A percentile compares a stretch with the other conserved stretches of the same genome.
Evolutionary conservation across 2,329 filamentous ascomycete species (phyloP).

Genomic region (Myriosclerotinia duriaeana): DNA sequence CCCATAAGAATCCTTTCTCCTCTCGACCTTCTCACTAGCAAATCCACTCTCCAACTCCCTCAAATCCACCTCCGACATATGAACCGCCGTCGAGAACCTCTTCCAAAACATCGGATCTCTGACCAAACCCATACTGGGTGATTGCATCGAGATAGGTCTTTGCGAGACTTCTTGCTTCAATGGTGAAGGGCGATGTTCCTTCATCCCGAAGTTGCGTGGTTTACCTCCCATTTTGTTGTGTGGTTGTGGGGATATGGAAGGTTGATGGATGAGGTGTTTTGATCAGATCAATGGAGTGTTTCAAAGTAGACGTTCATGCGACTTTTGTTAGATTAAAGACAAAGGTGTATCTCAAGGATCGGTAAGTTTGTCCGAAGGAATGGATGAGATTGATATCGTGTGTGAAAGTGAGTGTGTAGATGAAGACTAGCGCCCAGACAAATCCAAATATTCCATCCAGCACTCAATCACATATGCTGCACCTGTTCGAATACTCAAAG

Average conservation of each 20-base stretch:
- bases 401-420: neutral
- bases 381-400: neutral
- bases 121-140: slow-evolving; percentile 33
- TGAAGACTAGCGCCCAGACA: neutral
- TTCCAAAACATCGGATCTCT: slow-evolving; percentile 42
- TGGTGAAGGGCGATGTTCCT: slow-evolving; percentile 37
- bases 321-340: neutral
- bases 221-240: slow-evolving; percentile 30
- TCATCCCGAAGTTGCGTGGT: slow-evolving; percentile 29
- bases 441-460: slow-evolving; percentile 9
- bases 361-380: neutral
- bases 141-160: slow-evolving; percentile 21
- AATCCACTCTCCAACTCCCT: slow-evolving; percentile 32
- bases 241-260: neutral
- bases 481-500: neutral
- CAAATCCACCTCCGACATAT: slow-evolving; percentile 33
- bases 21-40: slow-evolving; percentile 16
- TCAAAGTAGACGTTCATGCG: neutral
- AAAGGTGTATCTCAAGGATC: neutral
- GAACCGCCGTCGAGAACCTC: slow-evolving; percentile 39
- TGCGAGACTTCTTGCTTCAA: slow-evolving; percentile 36
- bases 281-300: neutral
- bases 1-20: slow-evolving; percentile 18
- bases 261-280: neutral
- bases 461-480: neutral